Percentiles rank a stretch among this genome's conserved stretches.
These are phyloP conservation scores for Lodderomyces orthopsilosis DNA, from an alignment of 1,139 yeast genomes.

Conservation along the genomic window DNA sequence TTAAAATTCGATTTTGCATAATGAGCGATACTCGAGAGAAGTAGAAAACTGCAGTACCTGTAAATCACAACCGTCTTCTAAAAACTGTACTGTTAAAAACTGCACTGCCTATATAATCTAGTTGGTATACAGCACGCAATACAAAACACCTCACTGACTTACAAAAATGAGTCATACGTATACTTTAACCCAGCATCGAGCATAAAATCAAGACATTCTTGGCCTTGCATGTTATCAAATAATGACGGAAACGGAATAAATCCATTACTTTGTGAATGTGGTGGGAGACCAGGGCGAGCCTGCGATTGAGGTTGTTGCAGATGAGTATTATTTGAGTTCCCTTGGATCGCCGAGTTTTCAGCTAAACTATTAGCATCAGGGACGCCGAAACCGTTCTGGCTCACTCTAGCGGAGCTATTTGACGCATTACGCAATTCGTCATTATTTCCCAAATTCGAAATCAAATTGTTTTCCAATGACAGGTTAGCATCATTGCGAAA, in stretches of 20 bases:
- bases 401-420: not conserved
- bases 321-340: not conserved
- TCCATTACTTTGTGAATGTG: not conserved
- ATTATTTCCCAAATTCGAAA: not conserved
- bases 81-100: too few species aligned
- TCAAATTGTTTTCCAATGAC: not conserved
- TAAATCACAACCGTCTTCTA: too few species aligned
- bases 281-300: not conserved
- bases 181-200: not conserved
- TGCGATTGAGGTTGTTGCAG: not conserved
- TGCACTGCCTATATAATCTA: too few species aligned
- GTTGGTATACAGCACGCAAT: too few species aligned
- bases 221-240: not conserved
- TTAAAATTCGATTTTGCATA: too few species aligned
- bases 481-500: constrained; percentile 21
- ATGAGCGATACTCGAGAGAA: too few species aligned
- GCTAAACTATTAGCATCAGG: not conserved
- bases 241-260: not conserved
- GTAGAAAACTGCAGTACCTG: too few species aligned
- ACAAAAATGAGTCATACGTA: not conserved
- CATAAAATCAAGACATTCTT: not conserved
- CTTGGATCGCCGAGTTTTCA: not conserved
- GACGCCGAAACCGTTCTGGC: not conserved
- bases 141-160: not conserved
- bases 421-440: not conserved